phyloP scores from a whole-genome alignment of 108 stramenopile genomes.

The Nitzschia inconspicua region DNA sequence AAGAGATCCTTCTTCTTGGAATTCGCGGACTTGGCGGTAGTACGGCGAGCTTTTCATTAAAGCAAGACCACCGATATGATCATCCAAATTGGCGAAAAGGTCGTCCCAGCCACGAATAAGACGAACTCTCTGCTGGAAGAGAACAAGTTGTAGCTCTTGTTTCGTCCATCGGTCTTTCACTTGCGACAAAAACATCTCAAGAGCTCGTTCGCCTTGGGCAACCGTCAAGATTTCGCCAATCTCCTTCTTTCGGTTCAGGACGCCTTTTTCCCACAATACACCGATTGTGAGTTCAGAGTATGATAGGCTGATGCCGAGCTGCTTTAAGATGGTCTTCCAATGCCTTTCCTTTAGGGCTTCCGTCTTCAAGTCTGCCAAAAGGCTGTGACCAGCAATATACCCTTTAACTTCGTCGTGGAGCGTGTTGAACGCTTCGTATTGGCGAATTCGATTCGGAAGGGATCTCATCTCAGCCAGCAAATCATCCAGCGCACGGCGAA shows the following conservation, averaged over 20 bases:
- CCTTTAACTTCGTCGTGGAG: constrained; percentile 77
- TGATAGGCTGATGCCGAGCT: constrained; percentile 65
- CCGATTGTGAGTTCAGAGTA: constrained; percentile 90
- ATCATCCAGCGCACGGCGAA: constrained; percentile 85
- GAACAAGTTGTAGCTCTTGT: constrained; percentile 88
- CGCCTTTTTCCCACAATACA: constrained; percentile 89
- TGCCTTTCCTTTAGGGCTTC: constrained; percentile 97
- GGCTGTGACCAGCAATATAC: constrained; percentile 61
- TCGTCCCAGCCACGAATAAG: constrained; percentile 96
- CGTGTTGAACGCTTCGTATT: constrained; percentile 92
- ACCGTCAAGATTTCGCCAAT: constrained; percentile 83
- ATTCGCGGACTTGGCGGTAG: constrained; percentile 89
- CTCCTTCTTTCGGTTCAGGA: constrained; percentile 79
- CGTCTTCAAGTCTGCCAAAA: constrained; percentile 88
- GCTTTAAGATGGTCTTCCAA: constrained; percentile 88
- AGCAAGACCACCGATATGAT: constrained; percentile 90
- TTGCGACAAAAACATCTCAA: constrained; percentile 92
- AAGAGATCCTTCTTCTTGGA: constrained; percentile 93
- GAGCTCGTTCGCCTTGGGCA: constrained; percentile 98
- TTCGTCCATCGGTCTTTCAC: constrained; percentile 97
- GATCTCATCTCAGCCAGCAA: constrained; percentile 87
- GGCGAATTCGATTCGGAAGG: constrained; percentile 90
- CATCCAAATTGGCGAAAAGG: constrained; percentile 92
- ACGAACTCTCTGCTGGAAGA: constrained; percentile 92
- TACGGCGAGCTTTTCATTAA: constrained; percentile 95